Conservation (phyloP, 1,139 yeast species). For the Suhomyces bokatorum region DNA sequence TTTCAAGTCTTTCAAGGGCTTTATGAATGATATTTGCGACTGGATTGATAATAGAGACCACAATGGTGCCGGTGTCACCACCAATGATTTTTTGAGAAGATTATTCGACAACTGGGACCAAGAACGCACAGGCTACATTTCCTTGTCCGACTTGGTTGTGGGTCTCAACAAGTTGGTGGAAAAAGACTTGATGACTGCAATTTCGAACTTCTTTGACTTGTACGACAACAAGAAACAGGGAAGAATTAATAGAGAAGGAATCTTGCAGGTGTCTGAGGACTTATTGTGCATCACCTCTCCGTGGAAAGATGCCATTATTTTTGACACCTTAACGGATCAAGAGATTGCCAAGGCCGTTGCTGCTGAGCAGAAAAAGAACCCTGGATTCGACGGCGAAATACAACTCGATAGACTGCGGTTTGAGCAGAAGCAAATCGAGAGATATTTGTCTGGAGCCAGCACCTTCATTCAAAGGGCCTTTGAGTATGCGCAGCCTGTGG, state of each 20-base stretch:
- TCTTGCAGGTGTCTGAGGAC: conserved; percentile 84
- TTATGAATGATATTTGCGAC: conserved; percentile 78
- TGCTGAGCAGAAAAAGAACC: conserved; percentile 53
- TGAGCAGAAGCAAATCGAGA: conserved; percentile 69
- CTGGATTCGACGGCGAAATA: conserved; percentile 42
- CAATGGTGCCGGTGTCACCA: conserved; percentile 22
- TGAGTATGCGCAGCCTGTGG: conserved; percentile 79
- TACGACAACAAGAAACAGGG: conserved; percentile 67
- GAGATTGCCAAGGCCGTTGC: conserved; percentile 68
- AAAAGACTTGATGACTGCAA: conserved; percentile 73
- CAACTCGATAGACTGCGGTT: conserved; percentile 62
- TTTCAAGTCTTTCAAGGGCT: conserved; percentile 65
- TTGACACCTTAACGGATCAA: conserved; percentile 60
- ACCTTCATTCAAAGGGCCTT: conserved; percentile 84
- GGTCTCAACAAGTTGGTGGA: conserved; percentile 75
- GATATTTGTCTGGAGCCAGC: conserved; percentile 86
- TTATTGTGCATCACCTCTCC: conserved; percentile 79
- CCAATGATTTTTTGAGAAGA: conserved; percentile 55
- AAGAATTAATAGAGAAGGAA: conserved; percentile 72
- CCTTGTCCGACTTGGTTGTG: conserved; percentile 65
- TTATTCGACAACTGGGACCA: conserved; percentile 74
- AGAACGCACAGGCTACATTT: conserved; percentile 53
- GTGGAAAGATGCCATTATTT: conserved; percentile 66
- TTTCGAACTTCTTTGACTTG: conserved; percentile 75
- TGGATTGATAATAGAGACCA: conserved; percentile 51